These are phyloP conservation scores for Neolentinus lepideus DNA, from an alignment of 1,284 basidiomycete genomes.

Conservation along the genomic window DNA sequence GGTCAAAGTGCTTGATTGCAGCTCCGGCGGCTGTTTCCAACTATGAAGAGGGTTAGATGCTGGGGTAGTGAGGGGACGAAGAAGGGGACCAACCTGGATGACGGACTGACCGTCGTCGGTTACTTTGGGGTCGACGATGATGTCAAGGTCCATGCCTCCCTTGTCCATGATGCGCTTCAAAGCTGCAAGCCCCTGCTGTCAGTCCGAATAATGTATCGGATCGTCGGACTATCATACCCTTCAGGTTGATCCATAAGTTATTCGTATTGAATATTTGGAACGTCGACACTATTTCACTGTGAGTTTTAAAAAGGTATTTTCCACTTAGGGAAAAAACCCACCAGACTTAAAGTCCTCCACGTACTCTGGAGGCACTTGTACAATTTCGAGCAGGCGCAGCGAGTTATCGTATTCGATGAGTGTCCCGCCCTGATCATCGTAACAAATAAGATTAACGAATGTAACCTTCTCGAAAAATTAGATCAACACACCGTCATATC, in stretches of 20 bases:
- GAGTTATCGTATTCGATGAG: constrained; percentile 95
- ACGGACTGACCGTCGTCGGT: constrained; percentile 88
- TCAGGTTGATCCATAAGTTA: constrained; percentile 96
- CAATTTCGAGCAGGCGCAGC: constrained; percentile 94
- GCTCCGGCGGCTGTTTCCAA: constrained; percentile 98
- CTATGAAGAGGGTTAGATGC: constrained; percentile 26
- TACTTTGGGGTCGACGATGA: constrained; percentile 93
- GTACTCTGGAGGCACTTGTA: constrained; percentile 97
- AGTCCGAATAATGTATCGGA: neutral
- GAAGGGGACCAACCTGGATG: constrained; percentile 30
- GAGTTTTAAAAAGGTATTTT: neutral
- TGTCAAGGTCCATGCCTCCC: constrained; percentile 87
- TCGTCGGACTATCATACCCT: constrained; percentile 30
- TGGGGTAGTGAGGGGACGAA: neutral
- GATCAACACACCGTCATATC: constrained; percentile 74
- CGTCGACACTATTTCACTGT: constrained; percentile 49
- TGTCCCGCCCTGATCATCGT: constrained; percentile 71
- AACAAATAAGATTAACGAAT: constrained; percentile 18
- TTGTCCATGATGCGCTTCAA: constrained; percentile 93
- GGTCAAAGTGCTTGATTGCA: constrained; percentile 95
- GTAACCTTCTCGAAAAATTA: constrained; percentile 3
- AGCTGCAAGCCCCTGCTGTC: constrained; percentile 34
- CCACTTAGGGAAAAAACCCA: constrained; percentile 19
- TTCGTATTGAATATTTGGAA: constrained; percentile 98
- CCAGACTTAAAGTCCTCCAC: constrained; percentile 97